Base-by-base conservation (phyloP, 257 asterid species). In the Ophiorrhiza pumila region DNA sequence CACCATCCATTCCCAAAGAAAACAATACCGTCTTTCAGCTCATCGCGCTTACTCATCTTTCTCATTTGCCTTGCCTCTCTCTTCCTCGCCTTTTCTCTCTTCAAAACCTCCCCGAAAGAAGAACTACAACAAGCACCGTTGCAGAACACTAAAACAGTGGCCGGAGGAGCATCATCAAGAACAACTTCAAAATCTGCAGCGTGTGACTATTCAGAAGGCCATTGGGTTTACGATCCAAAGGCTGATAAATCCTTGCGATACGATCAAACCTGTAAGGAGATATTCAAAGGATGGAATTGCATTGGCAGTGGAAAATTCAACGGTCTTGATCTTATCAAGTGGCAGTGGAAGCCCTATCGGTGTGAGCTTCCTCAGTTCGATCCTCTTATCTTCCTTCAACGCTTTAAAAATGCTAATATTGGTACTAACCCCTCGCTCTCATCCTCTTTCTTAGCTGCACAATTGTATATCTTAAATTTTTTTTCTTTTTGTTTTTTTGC, bases 201-300 rank as follows among this genome's bases (percentile, higher is more conserved):
- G 29, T 91, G 99, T 74, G 83, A 89, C 80, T 90, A 82, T 82
- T 80, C 96, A 17, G 79, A 86, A 29, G 99, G 98, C 32, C 83
- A 74, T 57, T 95, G 99, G 99, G 81, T 88, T 81, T 84, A 85
- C 79, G 88, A 95, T 81, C 82, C 77, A n/a, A 63, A 79, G 1
- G 76, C 84, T 77, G 74, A 69, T 3, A 83, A 72, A 79, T 79
- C 87, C 55, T 87, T 90, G 74, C 89, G 93, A 68, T 92, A 94
- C 79, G 97, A 87, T 74, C 83, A 85, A 52, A 87, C 89, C 35
- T 94, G 99, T 76, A 94, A 91, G 87, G 99, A 90, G 89, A 92
- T 95, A 79, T 95, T 81, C 85, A 90, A 87, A 78, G 98, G 99
- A n/a, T 92, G 97, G 98, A 95, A 89, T 80, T 95, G 99, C 85